phyloP scores from a whole-genome alignment of 305 asterid genomes.

The Fraxinus ornus region DNA sequence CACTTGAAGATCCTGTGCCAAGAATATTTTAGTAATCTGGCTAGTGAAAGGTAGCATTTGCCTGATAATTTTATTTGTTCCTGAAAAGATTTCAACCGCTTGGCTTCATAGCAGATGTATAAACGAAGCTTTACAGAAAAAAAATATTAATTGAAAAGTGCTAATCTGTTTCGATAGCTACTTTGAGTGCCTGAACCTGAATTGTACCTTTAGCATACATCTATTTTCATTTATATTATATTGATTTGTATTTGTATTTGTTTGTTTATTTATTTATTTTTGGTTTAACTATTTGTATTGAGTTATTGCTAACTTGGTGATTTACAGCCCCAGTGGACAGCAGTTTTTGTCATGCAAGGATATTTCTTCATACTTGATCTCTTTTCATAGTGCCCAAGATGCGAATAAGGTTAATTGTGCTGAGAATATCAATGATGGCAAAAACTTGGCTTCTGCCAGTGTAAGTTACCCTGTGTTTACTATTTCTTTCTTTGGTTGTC shows the following conservation, averaged over 20 bases:
- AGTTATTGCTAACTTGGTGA: conserved; percentile 28
- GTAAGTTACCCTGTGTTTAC: conserved; percentile 40
- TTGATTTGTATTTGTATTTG: background rate
- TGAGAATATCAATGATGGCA: conserved; percentile 26
- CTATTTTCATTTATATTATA: background rate
- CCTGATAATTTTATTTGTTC: background rate
- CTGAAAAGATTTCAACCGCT: background rate
- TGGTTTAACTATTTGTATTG: conserved; percentile 8
- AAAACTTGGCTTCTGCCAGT: conserved; percentile 31
- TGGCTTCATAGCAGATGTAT: background rate
- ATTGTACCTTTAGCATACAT: background rate
- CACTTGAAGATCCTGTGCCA: background rate
- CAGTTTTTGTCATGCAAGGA: conserved; percentile 81
- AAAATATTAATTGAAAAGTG: background rate
- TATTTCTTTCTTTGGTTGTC: background rate
- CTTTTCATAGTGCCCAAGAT: conserved; percentile 51
- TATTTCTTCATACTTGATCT: conserved; percentile 61
- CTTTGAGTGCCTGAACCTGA: background rate
- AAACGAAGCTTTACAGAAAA: background rate
- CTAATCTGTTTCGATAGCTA: background rate
- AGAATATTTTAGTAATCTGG: background rate
- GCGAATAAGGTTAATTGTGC: conserved; percentile 24
- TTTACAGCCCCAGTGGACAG: conserved; percentile 81
- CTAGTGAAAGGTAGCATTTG: background rate
- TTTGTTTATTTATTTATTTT: background rate